Conservation (phyloP, 1,284 basidiomycete species). For the Ceratobasidium sp. region DNA sequence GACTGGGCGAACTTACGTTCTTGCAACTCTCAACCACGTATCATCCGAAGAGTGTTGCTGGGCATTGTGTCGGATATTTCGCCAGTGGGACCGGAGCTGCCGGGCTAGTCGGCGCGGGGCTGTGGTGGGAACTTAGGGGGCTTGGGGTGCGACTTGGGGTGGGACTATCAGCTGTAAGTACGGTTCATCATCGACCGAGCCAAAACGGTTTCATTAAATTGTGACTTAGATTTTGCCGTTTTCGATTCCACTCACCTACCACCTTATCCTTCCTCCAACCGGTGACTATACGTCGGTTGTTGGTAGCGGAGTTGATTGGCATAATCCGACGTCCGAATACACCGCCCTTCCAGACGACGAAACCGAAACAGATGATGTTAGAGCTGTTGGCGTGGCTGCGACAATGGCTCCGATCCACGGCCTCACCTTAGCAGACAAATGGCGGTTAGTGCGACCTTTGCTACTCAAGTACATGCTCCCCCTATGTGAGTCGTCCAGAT, state of each 20-base stretch:
- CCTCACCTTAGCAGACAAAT: conserved; percentile 79
- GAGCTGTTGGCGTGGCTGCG: conserved; percentile 1
- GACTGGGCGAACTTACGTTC: conserved; percentile 94
- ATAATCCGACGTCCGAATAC: conserved; percentile 44
- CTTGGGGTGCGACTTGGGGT: conserved; percentile 89
- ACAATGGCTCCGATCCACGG: conserved; percentile 58
- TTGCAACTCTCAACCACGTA: conserved; percentile 93
- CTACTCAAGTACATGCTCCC: conserved; percentile 85
- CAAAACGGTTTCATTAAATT: neutral
- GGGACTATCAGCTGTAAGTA: conserved; percentile 78
- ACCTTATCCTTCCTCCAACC: conserved; percentile 77
- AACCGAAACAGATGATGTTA: conserved; percentile 51
- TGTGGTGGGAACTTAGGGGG: conserved; percentile 95
- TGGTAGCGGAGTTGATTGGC: conserved; percentile 20
- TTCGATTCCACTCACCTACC: conserved; percentile 80
- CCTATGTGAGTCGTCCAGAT: conserved; percentile 69
- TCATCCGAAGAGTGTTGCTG: conserved; percentile 75
- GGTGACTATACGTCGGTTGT: conserved; percentile 61
- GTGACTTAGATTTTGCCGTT: conserved; percentile 78
- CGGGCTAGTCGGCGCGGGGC: conserved; percentile 89
- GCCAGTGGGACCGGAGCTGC: conserved; percentile 95
- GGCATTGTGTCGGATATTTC: conserved; percentile 83
- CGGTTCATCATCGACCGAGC: neutral
- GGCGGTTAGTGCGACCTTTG: conserved; percentile 80
- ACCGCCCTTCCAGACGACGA: conserved; percentile 61